phyloP scores from a whole-genome alignment of 208 protist species.

The Wallacemonas sp. region DNA sequence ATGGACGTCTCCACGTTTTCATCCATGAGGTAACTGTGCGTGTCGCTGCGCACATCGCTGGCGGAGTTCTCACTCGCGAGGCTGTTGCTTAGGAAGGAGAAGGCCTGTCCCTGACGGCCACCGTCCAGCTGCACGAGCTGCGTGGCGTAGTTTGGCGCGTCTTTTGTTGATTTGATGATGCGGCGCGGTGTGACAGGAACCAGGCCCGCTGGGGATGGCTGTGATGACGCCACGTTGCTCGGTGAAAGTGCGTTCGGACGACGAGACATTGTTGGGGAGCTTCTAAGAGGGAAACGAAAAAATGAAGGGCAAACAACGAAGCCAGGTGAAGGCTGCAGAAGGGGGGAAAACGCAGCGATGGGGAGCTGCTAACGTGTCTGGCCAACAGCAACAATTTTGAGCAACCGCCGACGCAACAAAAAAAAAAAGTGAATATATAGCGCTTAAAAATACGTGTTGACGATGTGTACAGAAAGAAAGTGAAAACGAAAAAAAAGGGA shows the following conservation, averaged over 20 bases:
- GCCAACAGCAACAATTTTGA: too few relatives aligned
- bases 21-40: constrained; percentile 42
- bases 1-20: constrained; percentile 32
- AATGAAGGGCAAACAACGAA: constrained; percentile 5
- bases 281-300: constrained; percentile 15
- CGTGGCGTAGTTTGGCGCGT: constrained; percentile 37
- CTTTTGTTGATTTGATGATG: constrained; percentile 60
- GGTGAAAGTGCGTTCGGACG: constrained; percentile 14
- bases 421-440: background rate
- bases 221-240: constrained; percentile 2
- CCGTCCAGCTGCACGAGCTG: constrained; percentile 71
- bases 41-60: constrained; percentile 61
- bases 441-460: too few relatives aligned
- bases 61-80: constrained; percentile 56
- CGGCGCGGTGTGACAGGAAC: constrained; percentile 39
- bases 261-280: too few relatives aligned
- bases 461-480: background rate
- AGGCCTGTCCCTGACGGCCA: constrained; percentile 20
- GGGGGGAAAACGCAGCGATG: too few relatives aligned
- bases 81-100: constrained; percentile 44
- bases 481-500: constrained; percentile 14
- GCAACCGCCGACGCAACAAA: background rate
- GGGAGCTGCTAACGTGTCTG: too few relatives aligned
- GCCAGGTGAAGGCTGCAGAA: too few relatives aligned
- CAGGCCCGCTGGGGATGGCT: background rate